Base-by-base conservation (phyloP, 2,329 filamentous ascomycete genomes). In the Tolypocladium amazonense region DNA sequence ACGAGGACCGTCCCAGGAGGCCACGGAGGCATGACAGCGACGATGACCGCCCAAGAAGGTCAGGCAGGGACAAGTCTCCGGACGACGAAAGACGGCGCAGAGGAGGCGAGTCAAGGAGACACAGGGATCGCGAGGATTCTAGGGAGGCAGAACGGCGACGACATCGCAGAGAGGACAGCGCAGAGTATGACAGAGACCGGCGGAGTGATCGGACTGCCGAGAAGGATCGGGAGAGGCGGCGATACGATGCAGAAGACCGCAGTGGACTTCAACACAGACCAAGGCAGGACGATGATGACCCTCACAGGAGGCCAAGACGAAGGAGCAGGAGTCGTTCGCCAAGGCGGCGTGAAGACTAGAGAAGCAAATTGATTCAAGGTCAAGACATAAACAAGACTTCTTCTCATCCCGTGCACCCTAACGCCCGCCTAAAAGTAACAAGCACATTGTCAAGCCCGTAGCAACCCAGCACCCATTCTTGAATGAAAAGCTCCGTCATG, bases 321-420 rank as follows among this genome's bases (percentile, higher is more conserved):
- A 71, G 73, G 61, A 77, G 75, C 62, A 75, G 75, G 62, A 80
- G 78, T 63, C 73, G 71, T 57, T 81, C 79, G 58, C 78, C 77
- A 55, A 65, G 68, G 63, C 64, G 64, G 50, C 61, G 67, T 66
- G 57, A 68, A 62, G 60, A 68, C 61, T 70, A 66, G 65, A 61
- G 60, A 60, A 56, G 56, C 56, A 60, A 25, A 60, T 52, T 63
- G 61, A 68, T 66, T 5, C 14, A 23, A 8, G 11, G 20, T 66
- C 62, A 64, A 59, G 62, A 66, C 60, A 59, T 58, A 61, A 62
- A 59, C 56, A 11, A 38, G 9, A 23, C 23, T 33, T 9, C 23
- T 33, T 59, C 52, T 39, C 39, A 20, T 47, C 37, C 50, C 38
- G n/a, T 27, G 18, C 37, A 30, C 14, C 18, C 9, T 27, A 56